Conservation (phyloP, 1,284 basidiomycete genomes). For the Leccinum pseudoinsigne region DNA sequence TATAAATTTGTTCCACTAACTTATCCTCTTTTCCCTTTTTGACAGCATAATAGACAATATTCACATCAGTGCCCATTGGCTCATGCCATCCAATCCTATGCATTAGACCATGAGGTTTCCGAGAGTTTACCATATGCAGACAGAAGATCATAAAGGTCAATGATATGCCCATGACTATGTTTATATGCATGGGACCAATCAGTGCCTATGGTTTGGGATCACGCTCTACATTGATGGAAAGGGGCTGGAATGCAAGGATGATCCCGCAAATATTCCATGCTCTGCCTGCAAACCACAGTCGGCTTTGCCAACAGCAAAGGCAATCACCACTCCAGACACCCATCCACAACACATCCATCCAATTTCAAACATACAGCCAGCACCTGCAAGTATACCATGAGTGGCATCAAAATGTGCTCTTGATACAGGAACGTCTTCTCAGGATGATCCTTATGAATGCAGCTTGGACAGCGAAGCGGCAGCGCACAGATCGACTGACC, state of each 20-base stretch:
- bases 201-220: background rate
- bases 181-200: background rate
- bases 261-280: background rate
- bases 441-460: background rate
- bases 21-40: too few relatives aligned
- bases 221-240: background rate
- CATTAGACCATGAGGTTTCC: too few relatives aligned
- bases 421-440: background rate
- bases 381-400: background rate
- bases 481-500: background rate
- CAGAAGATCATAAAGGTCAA: background rate
- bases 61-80: too few relatives aligned
- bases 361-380: background rate
- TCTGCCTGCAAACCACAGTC: background rate
- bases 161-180: background rate
- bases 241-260: background rate
- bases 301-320: background rate
- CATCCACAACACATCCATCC: background rate
- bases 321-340: background rate
- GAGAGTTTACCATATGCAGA: too few relatives aligned
- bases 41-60: too few relatives aligned
- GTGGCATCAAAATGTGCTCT: background rate
- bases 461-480: background rate
- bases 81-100: too few relatives aligned
- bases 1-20: too few relatives aligned